Evolutionary conservation across 2,329 filamentous ascomycete species (phyloP).

Genomic region (Fusarium sp.): DNA sequence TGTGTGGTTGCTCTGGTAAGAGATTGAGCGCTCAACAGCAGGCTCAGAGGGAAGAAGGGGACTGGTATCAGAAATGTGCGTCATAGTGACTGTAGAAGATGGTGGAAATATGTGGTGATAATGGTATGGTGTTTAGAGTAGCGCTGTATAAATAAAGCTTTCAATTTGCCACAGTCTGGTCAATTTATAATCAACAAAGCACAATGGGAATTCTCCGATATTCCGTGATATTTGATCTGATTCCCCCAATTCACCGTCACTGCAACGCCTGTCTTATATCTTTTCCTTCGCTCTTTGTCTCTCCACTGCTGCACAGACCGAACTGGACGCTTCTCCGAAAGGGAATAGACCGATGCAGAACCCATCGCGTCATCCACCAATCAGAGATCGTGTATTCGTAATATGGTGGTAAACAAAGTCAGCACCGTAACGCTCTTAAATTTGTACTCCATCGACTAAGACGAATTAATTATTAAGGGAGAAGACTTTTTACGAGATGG

Average conservation of each 20-base stretch:
- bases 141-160: background rate
- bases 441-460: background rate
- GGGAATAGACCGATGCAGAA: conserved; percentile 23
- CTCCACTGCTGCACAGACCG: conserved; percentile 25
- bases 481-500: background rate
- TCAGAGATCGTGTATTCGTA: conserved; percentile 49
- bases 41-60: conserved; percentile 50
- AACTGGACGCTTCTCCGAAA: conserved; percentile 20
- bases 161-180: conserved; percentile 11
- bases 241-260: background rate
- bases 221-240: background rate
- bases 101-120: background rate
- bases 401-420: conserved; percentile 43
- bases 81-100: conserved; percentile 29
- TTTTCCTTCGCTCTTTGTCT: conserved; percentile 19
- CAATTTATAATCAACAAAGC: conserved; percentile 7
- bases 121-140: background rate
- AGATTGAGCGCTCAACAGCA: conserved; percentile 43
- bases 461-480: background rate
- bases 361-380: conserved; percentile 39
- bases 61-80: conserved; percentile 47
- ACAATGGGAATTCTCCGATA: conserved; percentile 1
- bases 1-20: conserved; percentile 32
- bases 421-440: background rate
- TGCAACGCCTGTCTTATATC: conserved; percentile 30